Percentiles rank a stretch among this genome's conserved stretches.
phyloP scores from a whole-genome alignment of 2,329 filamentous ascomycete species.

The Chrysoporthe austroafricana region DNA sequence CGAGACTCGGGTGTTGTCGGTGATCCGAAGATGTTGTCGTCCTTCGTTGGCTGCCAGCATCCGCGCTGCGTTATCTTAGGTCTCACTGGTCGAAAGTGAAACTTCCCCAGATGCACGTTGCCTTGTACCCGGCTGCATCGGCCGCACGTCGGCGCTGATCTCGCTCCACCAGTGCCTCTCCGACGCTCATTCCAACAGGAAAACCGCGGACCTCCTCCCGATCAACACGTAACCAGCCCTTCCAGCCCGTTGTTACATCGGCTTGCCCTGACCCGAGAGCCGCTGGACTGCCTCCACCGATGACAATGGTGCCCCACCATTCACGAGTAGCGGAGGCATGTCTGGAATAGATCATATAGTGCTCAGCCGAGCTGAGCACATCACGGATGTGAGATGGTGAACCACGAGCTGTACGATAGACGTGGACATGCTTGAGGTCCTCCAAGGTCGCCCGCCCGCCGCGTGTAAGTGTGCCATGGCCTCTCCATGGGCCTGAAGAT shows the following conservation, averaged over 20 bases:
- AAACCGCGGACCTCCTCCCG: constrained; percentile 47
- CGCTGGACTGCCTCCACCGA: constrained; percentile 46
- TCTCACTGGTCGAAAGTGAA: constrained; percentile 45
- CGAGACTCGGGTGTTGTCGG: neutral
- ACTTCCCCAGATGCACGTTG: constrained; percentile 52
- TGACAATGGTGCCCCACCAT: constrained; percentile 63
- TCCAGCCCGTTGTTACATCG: constrained; percentile 40
- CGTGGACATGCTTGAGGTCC: constrained; percentile 55
- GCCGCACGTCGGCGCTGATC: constrained; percentile 45
- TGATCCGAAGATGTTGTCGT: constrained; percentile 1
- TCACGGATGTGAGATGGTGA: constrained; percentile 33
- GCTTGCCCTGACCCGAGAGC: constrained; percentile 30
- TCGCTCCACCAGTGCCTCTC: constrained; percentile 50
- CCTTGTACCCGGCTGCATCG: constrained; percentile 51
- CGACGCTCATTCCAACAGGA: constrained; percentile 42
- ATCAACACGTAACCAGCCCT: constrained; percentile 59
- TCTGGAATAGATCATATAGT: constrained; percentile 55
- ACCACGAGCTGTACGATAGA: constrained; percentile 47
- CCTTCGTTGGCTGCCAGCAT: neutral
- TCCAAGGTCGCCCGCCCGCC: constrained; percentile 29
- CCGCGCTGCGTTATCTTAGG: neutral
- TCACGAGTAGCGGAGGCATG: constrained; percentile 49
- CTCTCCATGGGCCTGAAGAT: neutral
- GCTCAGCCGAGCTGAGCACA: constrained; percentile 46
- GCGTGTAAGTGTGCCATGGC: neutral